Evolutionary conservation across 1,284 basidiomycete species (phyloP).

Genomic region (Sanghuangporus sanghuang): DNA sequence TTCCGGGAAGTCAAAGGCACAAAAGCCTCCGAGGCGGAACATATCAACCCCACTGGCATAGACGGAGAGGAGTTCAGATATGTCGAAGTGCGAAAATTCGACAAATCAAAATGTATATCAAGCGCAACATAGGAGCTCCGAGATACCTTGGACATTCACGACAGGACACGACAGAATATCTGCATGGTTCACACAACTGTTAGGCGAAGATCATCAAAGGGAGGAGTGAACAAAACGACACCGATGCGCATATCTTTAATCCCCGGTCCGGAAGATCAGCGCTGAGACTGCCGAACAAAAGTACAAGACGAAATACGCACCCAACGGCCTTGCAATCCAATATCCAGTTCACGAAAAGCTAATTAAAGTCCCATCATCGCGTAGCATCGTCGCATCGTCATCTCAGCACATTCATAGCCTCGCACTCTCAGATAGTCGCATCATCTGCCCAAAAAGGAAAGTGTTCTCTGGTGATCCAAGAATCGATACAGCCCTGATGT

Average conservation of each 20-base stretch:
- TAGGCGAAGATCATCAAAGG: too few relatives aligned
- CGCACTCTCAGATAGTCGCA: background rate
- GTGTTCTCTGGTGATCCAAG: background rate
- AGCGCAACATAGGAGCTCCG: background rate
- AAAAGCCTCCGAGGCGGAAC: background rate
- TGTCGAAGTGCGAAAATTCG: background rate
- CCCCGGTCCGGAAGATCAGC: background rate
- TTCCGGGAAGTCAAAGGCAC: background rate
- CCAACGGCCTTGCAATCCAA: background rate
- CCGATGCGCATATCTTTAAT: too few relatives aligned
- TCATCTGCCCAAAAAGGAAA: background rate
- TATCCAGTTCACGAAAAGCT: background rate
- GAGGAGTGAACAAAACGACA: too few relatives aligned
- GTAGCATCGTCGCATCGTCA: background rate
- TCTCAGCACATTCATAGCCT: background rate
- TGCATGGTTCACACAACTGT: too few relatives aligned
- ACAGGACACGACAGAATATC: background rate
- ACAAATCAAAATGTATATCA: background rate
- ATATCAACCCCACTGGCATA: background rate
- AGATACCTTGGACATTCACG: background rate
- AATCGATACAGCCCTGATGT: background rate
- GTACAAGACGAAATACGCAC: background rate
- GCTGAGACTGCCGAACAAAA: background rate
- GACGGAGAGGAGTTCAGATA: background rate
- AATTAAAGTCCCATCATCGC: background rate